phyloP scores from a whole-genome alignment of 352 stramenopile genomes.

The Hyaloperonospora brassicae region DNA sequence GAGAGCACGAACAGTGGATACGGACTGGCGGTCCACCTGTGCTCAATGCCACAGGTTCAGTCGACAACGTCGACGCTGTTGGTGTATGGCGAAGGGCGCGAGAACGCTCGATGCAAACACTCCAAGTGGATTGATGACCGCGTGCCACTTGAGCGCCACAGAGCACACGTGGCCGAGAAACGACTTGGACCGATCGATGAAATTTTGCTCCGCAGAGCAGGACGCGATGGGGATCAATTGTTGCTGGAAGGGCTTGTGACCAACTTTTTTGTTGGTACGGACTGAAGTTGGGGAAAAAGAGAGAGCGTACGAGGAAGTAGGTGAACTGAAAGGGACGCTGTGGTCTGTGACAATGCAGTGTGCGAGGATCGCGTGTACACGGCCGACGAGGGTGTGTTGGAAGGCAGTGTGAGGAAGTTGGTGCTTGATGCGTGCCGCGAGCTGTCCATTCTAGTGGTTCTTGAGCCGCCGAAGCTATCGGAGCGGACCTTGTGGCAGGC shows the following conservation, averaged over 20 bases:
- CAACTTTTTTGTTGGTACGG: conserved; percentile 74
- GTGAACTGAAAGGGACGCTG: not conserved
- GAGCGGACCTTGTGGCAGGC: conserved; percentile 47
- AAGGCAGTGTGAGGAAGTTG: conserved; percentile 52
- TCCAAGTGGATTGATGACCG: conserved; percentile 62
- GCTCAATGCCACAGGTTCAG: not conserved
- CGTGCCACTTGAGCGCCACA: conserved; percentile 35
- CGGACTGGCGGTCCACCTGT: conserved; percentile 43
- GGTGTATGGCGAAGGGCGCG: conserved; percentile 36
- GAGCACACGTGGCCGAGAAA: conserved; percentile 13
- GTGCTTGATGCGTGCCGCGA: conserved; percentile 52
- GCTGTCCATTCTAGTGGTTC: conserved; percentile 47
- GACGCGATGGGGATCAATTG: conserved; percentile 16
- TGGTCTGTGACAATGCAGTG: conserved; percentile 24
- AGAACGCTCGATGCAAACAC: conserved; percentile 57
- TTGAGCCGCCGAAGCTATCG: conserved; percentile 44
- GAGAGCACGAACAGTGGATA: conserved; percentile 13
- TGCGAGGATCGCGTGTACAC: conserved; percentile 43
- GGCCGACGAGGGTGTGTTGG: conserved; percentile 33
- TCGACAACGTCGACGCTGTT: conserved; percentile 32
- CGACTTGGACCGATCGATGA: conserved; percentile 39
- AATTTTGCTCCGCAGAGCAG: conserved; percentile 36
- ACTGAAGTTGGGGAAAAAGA: not conserved
- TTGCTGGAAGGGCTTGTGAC: conserved; percentile 71
- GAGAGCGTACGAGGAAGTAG: not conserved